These are phyloP conservation scores for Coemansia sp. DNA, from an alignment of 192 early-diverging fungal species.

Conservation along the genomic window DNA sequence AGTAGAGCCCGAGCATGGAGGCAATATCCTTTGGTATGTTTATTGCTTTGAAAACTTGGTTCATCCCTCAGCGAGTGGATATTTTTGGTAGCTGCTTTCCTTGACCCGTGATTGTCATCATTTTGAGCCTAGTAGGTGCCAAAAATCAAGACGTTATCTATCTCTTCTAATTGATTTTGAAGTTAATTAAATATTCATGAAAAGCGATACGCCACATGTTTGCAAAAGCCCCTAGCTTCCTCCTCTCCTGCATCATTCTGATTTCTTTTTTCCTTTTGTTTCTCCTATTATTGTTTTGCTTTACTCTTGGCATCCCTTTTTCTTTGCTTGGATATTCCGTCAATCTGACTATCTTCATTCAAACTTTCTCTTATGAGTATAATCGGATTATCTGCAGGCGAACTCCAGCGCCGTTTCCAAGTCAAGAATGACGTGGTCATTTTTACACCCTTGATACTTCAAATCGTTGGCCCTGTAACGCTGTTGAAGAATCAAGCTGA, in stretches of 20 bases:
- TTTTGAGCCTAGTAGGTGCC: neutral
- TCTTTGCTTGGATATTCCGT: neutral
- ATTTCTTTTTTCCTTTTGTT: neutral
- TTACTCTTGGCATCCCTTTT: neutral
- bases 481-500: conserved; percentile 23
- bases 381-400: conserved; percentile 32
- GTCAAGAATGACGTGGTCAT: conserved; percentile 20
- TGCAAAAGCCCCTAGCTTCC: neutral
- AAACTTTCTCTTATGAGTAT: neutral
- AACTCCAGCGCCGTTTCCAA: conserved; percentile 25
- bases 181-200: neutral
- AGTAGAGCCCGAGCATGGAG: too few relatives aligned
- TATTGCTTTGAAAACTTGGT: neutral
- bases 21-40: neutral
- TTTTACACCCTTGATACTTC: conserved; percentile 21
- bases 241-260: neutral
- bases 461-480: conserved; percentile 37
- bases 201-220: neutral
- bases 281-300: neutral
- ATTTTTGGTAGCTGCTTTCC: neutral
- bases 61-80: neutral
- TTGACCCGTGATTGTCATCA: neutral
- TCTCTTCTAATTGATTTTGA: neutral
- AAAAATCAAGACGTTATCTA: neutral
- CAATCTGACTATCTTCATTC: conserved; percentile 1